phyloP scores from a whole-genome alignment of 495 filamentous ascomycete species.

The Talaromyces liani region DNA sequence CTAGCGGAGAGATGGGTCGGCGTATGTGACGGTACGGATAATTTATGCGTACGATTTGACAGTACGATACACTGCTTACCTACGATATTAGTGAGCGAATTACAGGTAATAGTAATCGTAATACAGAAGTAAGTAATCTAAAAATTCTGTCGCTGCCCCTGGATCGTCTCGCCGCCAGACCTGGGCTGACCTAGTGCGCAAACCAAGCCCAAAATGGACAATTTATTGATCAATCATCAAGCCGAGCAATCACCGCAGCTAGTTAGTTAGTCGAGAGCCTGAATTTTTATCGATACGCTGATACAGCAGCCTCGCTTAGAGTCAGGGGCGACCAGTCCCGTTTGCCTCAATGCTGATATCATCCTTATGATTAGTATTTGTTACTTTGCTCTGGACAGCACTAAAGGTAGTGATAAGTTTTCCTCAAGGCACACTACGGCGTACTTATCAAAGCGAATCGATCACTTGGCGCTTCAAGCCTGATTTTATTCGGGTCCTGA shows the following conservation, averaged over 20 bases:
- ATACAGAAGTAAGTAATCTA: not conserved
- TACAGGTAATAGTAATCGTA: not conserved
- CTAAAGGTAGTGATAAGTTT: too few relatives aligned
- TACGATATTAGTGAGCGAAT: not conserved
- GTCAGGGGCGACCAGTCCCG: not conserved
- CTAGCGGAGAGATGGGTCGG: not conserved
- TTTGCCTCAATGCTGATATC: not conserved
- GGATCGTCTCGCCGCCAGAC: not conserved
- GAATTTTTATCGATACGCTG: not conserved
- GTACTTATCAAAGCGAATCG: not conserved
- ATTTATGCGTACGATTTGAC: not conserved
- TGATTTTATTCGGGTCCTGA: not conserved
- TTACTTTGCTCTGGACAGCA: not conserved
- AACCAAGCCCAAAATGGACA: not conserved
- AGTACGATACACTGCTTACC: not conserved
- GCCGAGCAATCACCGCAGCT: not conserved
- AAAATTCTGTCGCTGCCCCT: not conserved
- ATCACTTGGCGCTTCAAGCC: not conserved
- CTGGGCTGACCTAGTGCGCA: not conserved
- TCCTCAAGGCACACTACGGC: not conserved
- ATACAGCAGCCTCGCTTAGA: not conserved
- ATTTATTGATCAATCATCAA: not conserved
- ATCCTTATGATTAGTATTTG: not conserved
- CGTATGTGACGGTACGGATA: not conserved
- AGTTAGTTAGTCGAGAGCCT: not conserved